phyloP scores from a whole-genome alignment of 306 rosid species.

The Heteromeles arbutifolia region DNA sequence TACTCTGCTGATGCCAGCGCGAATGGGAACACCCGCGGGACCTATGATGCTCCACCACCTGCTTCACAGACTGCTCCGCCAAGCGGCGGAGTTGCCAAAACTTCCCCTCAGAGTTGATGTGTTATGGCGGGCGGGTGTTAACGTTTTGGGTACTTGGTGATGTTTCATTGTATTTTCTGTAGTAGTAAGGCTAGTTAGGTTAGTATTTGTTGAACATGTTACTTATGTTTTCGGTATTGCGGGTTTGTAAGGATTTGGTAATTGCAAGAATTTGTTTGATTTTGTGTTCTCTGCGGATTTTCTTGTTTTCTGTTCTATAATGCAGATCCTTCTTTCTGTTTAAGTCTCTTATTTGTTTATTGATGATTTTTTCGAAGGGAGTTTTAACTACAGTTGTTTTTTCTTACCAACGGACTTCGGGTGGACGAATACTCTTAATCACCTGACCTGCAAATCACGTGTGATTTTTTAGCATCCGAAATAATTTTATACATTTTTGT shows the following conservation, averaged over 20 bases:
- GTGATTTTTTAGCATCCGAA: too few relatives aligned
- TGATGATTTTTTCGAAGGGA: too few relatives aligned
- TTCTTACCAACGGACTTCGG: too few relatives aligned
- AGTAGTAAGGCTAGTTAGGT: conserved; percentile 21
- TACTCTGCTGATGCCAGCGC: conserved; percentile 58
- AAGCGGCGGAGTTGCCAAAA: conserved; percentile 60
- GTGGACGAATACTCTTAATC: too few relatives aligned
- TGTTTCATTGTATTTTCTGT: conserved; percentile 18
- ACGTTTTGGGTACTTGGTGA: neutral
- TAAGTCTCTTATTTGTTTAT: too few relatives aligned
- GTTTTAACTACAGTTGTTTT: too few relatives aligned
- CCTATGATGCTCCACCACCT: conserved; percentile 48
- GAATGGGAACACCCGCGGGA: conserved; percentile 35
- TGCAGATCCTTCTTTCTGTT: neutral
- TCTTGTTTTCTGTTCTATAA: neutral
- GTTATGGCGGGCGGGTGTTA: neutral
- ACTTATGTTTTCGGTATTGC: neutral
- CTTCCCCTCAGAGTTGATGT: conserved; percentile 71
- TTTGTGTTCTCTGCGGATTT: neutral
- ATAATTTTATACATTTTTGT: too few relatives aligned
- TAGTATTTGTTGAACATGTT: conserved; percentile 6
- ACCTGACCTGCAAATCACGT: too few relatives aligned
- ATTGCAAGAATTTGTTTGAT: neutral
- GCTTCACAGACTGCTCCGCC: conserved; percentile 48
- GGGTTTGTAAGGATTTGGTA: neutral